Percentiles rank a stretch among this genome's conserved stretches.
Conservation (phyloP, 2,329 filamentous ascomycete species). For the Colletotrichum cereale region DNA sequence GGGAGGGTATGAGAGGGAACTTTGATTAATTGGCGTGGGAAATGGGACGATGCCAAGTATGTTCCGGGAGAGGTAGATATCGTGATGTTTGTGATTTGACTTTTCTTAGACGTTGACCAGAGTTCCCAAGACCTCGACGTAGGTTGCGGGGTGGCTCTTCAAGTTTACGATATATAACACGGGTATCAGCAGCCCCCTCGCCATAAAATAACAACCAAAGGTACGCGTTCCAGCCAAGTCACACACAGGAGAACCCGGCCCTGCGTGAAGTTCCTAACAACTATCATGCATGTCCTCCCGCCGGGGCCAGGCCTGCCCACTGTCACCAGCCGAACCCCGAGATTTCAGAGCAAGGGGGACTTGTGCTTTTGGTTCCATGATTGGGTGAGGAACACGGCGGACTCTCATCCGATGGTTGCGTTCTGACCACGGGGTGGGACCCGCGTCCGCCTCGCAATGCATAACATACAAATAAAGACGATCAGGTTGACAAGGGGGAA, state of each 20-base stretch:
- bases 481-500: conserved; percentile 12
- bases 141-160: conserved; percentile 19
- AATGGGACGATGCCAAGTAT: neutral
- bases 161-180: conserved; percentile 37
- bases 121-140: conserved; percentile 4
- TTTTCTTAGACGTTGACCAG: conserved; percentile 16
- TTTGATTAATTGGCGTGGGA: neutral
- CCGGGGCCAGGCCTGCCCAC: conserved; percentile 13
- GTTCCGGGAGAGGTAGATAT: conserved; percentile 1
- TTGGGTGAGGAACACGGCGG: conserved; percentile 28
- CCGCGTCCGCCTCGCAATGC: conserved; percentile 27
- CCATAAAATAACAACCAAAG: conserved; percentile 14
- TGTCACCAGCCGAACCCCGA: conserved; percentile 24
- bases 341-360: conserved; percentile 11
- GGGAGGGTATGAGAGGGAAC: neutral
- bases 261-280: conserved; percentile 27
- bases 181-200: neutral
- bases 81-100: conserved; percentile 18
- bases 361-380: conserved; percentile 24
- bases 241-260: conserved; percentile 23
- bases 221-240: conserved; percentile 20
- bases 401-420: conserved; percentile 31
- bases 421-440: conserved; percentile 19
- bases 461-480: conserved; percentile 26
- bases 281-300: conserved; percentile 28